Base-by-base conservation (phyloP, 441 rosid species). In the Erysimum cheiri region DNA sequence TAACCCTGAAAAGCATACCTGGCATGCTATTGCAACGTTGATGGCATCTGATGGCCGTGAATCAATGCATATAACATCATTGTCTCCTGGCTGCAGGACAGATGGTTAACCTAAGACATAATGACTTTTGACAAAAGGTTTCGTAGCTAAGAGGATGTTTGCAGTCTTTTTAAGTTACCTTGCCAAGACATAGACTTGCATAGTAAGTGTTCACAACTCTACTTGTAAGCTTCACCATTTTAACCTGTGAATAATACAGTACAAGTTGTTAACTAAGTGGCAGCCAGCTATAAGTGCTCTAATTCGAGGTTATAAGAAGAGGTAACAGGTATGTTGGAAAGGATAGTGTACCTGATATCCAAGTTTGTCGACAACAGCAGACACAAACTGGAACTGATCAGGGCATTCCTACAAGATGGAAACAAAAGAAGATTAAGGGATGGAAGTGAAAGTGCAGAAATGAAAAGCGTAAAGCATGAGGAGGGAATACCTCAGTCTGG, bases 11-110 rank as follows among this genome's bases (percentile, higher is more conserved):
- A 6, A 28, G 5, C 52, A 47, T 75, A 91, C 99, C 97, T 90
- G 81, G 80, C 96, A 90, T 85, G 88, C 80, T 61, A 72, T 80
- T 61, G 97, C 99, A 61, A 94, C 72, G 60, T 88, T 88, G 75
- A 94, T 88, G 72, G 97, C 99, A 81, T 92, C 99, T 26, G 99
- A 91, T n/a, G 99, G 94, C 61, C 91, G 85, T 24, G 86, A 77
- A 81, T 94, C 96, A 63, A 94, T 80, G 71, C 83, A 85, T 47
- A 84, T 61, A 72, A 78, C 53, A 53, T 85, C 87, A 69, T 33
- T 69, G 66, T 84, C 83, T 69, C 88, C 92, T 33, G 89, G 86
- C 97, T 94, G 91, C 77, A 85, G 67, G 73, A 72, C 13, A 72
- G 58, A 47, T 46, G 73, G 66, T 71, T 49, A 69, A 65, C 39